phyloP scores from a whole-genome alignment of 2,329 filamentous ascomycete species.

The Diaporthe capsici region DNA sequence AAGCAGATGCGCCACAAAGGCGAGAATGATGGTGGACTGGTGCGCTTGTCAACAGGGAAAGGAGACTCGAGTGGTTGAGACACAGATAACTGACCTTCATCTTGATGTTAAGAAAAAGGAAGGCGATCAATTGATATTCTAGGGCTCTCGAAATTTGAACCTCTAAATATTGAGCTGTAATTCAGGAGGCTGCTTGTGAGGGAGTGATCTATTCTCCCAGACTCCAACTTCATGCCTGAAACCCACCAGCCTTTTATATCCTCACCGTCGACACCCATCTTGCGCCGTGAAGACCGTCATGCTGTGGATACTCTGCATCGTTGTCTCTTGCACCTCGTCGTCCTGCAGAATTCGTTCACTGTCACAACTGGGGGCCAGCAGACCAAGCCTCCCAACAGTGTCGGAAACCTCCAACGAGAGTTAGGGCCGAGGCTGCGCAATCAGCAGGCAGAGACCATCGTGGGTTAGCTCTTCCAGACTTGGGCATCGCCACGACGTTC shows the following conservation, averaged over 20 bases:
- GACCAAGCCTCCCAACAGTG: constrained; percentile 12
- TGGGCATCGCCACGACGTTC: background rate
- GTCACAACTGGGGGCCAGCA: background rate
- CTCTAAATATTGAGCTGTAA: background rate
- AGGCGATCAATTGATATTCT: background rate
- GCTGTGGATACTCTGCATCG: background rate
- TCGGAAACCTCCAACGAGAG: background rate
- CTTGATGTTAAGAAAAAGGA: background rate
- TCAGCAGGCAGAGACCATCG: constrained; percentile 9
- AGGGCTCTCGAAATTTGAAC: background rate
- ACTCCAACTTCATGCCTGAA: background rate
- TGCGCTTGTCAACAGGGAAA: background rate
- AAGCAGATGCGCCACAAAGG: background rate
- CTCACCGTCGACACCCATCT: background rate
- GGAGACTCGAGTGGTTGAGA: background rate
- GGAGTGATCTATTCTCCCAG: too few relatives aligned
- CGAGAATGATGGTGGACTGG: constrained; percentile 3
- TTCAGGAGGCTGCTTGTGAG: background rate
- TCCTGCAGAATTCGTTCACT: background rate
- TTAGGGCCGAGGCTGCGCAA: background rate
- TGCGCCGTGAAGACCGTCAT: background rate
- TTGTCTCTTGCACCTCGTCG: background rate
- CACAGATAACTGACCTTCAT: constrained; percentile 2
- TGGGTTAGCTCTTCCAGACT: background rate
- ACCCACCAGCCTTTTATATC: background rate